Base-by-base conservation (phyloP, 495 filamentous ascomycete species). In the Hyaloscypha bicolor region DNA sequence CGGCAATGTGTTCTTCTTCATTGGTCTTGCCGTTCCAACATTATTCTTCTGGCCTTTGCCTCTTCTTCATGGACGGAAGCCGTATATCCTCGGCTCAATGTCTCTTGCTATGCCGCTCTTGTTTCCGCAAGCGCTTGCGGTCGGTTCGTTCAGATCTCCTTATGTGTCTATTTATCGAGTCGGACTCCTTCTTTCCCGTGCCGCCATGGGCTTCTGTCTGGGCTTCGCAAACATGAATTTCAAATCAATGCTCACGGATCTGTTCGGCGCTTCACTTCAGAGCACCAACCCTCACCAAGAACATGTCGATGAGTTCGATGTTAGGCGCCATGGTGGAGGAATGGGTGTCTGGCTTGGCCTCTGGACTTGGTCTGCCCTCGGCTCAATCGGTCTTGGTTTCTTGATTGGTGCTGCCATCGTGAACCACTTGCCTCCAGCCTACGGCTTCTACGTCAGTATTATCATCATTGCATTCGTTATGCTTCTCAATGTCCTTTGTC, bases 181-280 rank as follows among this genome's bases (percentile, higher is more conserved):
- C 69, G 85, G 83, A 45, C 79, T 92, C 9, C 80, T 93, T 16
- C 76, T 89, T 33, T 82, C 87, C 29, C 80, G 91, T 42, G 81
- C 80, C 2, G 65, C 88, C 60, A 88, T 90, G 72, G 90, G 91
- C 3, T 76, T 91, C 52, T 81, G 82, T 21, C 81, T 93, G 19
- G 91, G 91, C 3, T 91, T 93, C 74, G 87, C 87, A 19, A 90
- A 88, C 68, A 88, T 92, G 80, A 93, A 92, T 71, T 89, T 89
- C 70, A 81, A 88, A 66, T 81, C 85, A 0, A 89, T 86, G 2
- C 79, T 93, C 37, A 83, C 88, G 2, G 91, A 93, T 73, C 80
- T 93, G 11, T 93, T 91, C 70, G 91, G 91, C 4, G 85, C 87
- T 14, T 90, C 87, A 0, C 75, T 92, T 39, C 89, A 91, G 79